Conservation (phyloP, 805 yeast species). For the Yamadazyma paraphyllophila region DNA sequence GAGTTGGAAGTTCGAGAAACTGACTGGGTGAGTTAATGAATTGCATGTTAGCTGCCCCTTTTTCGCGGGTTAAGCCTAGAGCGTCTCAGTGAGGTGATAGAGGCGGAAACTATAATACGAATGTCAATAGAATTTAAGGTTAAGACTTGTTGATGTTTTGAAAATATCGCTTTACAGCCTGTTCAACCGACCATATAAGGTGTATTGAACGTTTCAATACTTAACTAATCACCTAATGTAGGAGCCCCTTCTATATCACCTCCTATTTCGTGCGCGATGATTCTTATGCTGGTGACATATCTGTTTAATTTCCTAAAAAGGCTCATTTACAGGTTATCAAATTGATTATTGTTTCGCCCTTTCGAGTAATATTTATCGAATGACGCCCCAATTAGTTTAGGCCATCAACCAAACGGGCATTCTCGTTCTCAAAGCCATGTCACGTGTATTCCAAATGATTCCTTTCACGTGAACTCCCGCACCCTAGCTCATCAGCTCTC, state of each 20-base stretch:
- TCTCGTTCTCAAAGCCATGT: too few species aligned
- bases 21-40: neutral
- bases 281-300: neutral
- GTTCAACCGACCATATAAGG: too few species aligned
- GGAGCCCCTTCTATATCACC: neutral
- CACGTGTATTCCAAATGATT: too few species aligned
- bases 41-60: neutral
- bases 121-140: neutral
- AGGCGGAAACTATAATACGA: neutral
- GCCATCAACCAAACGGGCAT: too few species aligned
- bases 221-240: neutral
- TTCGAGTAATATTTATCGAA: neutral
- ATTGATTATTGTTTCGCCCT: neutral
- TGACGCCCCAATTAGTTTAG: too few species aligned
- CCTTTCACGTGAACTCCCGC: too few species aligned
- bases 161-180: too few species aligned
- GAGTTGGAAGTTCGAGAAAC: neutral
- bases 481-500: too few species aligned
- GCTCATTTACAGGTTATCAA: constrained; percentile 1
- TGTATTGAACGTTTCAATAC: too few species aligned
- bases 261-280: constrained; percentile 1
- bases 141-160: neutral
- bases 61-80: neutral
- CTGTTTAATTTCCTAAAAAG: constrained; percentile 1
- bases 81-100: neutral